Percentiles rank a stretch among this genome's conserved stretches.
Conservation (phyloP, 2,329 filamentous ascomycete species). For the Lachnellula hyalina region DNA sequence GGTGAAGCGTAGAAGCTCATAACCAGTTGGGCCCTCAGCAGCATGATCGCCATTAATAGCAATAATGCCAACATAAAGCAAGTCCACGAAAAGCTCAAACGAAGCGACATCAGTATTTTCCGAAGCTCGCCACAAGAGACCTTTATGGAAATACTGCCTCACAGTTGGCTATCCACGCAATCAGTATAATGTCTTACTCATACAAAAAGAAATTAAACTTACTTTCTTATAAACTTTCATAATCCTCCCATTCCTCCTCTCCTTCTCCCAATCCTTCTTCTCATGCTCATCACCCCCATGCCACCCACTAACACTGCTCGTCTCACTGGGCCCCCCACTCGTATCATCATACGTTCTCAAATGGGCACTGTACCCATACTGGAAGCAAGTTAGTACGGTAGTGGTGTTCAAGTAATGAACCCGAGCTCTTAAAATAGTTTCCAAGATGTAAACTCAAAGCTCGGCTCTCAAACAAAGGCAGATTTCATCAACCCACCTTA, state of each 20-base stretch:
- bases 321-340: not conserved
- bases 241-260: slow-evolving; percentile 36
- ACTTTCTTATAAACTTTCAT: slow-evolving; percentile 52
- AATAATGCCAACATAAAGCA: slow-evolving; percentile 53
- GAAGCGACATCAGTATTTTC: slow-evolving; percentile 55
- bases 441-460: too few relatives aligned
- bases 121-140: slow-evolving; percentile 56
- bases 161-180: slow-evolving; percentile 42
- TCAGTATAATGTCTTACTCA: slow-evolving; percentile 4
- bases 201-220: not conserved
- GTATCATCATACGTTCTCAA: slow-evolving; percentile 43
- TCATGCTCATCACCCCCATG: slow-evolving; percentile 27
- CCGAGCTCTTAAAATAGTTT: too few relatives aligned
- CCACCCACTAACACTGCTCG: slow-evolving; percentile 16
- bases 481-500: slow-evolving; percentile 44
- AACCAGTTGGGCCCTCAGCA: slow-evolving; percentile 48
- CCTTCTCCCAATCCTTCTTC: slow-evolving; percentile 37
- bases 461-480: too few relatives aligned
- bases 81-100: slow-evolving; percentile 61
- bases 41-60: slow-evolving; percentile 58
- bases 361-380: slow-evolving; percentile 41
- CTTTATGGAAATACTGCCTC: slow-evolving; percentile 62
- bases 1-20: slow-evolving; percentile 52
- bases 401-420: too few relatives aligned
- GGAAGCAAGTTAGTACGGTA: too few relatives aligned